Base-by-base conservation (phyloP, 352 stramenopile species). In the Phytophthora lateralis region DNA sequence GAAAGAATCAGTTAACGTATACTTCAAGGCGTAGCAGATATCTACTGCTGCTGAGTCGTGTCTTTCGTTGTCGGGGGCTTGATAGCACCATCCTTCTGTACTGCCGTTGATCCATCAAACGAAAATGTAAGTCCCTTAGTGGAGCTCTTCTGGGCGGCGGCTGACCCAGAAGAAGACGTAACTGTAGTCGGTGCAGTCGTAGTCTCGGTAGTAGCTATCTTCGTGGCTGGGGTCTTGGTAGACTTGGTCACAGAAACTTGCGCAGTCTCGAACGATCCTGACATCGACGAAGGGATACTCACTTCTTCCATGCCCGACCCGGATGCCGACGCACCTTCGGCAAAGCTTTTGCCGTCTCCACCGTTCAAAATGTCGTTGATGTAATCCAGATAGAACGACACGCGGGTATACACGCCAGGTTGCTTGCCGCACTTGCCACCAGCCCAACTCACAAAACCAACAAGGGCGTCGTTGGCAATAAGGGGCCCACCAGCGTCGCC, bases 401-500 rank as follows among this genome's bases (percentile, higher is more conserved):
- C 63, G 44, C 79, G 79, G 21, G 68, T 60, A 67, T 89, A 90
- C 14, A 88, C 75, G 24, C 77, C 81, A 14, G 81, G 63, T 14
- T 68, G 59, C 26, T 73, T 69, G 44, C 76, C 79, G 43, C 79
- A 89, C 6, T 69, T 73, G 32, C 50, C 71, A 15, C 75, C 77
- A 18, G 47, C 46, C 77, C 77, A 88, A 55, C 77, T 88, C 26
- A 91, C 82, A 20, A 91, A 63, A 8, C 79, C 82, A 4, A 89
- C 62, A 21, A 88, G 55, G 39, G 59, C 75, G 50, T 82, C 60
- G 38, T 73, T 72, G 5, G 58, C 56, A 46, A 89, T 52, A 27
- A 90, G 78, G 5, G 81, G 73, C 4, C 81, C 81, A 17, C 81
- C 81, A 9, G 79, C 83, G 69, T 89, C 81, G 20, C 81, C 81